Conservation (phyloP, 306 rosid species). For the Ammopiptanthus mongolicus region DNA sequence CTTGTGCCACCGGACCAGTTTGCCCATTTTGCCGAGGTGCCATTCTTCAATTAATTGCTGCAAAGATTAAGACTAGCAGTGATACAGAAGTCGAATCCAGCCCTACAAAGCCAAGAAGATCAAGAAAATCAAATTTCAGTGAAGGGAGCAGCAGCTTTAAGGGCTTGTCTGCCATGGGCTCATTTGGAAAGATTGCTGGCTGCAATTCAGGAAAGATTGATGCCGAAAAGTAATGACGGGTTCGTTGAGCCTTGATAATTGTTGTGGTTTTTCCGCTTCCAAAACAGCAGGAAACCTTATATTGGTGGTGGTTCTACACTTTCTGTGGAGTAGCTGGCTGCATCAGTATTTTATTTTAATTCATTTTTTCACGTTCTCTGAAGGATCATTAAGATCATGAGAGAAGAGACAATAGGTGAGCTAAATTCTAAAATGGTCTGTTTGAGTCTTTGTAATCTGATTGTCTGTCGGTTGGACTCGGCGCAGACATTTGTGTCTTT, state of each 20-base stretch:
- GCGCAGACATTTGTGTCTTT: slow-evolving; percentile 6
- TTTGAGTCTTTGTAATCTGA: slow-evolving; percentile 2
- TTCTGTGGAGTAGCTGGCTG: background rate
- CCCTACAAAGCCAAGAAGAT: slow-evolving; percentile 59
- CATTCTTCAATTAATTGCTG: slow-evolving; percentile 61
- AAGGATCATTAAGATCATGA: background rate
- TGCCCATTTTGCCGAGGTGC: slow-evolving; percentile 88
- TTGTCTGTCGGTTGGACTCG: slow-evolving; percentile 22
- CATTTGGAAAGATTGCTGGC: slow-evolving; percentile 56
- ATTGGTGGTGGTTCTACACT: background rate
- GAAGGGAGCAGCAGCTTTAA: slow-evolving; percentile 91
- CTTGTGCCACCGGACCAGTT: slow-evolving; percentile 44
- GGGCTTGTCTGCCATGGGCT: slow-evolving; percentile 69
- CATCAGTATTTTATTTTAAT: background rate
- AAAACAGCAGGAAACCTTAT: background rate
- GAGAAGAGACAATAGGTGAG: background rate
- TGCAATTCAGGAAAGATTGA: slow-evolving; percentile 54
- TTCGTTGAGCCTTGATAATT: slow-evolving; percentile 27
- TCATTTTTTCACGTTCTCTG: background rate
- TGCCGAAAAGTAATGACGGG: slow-evolving; percentile 42
- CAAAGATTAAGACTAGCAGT: slow-evolving; percentile 34
- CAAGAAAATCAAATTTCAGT: slow-evolving; percentile 71
- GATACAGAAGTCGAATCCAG: slow-evolving; percentile 55
- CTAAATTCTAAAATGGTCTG: background rate
- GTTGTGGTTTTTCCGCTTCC: background rate